phyloP scores from a whole-genome alignment of 1,139 yeast species.

The Diutina scorzettiae region DNA sequence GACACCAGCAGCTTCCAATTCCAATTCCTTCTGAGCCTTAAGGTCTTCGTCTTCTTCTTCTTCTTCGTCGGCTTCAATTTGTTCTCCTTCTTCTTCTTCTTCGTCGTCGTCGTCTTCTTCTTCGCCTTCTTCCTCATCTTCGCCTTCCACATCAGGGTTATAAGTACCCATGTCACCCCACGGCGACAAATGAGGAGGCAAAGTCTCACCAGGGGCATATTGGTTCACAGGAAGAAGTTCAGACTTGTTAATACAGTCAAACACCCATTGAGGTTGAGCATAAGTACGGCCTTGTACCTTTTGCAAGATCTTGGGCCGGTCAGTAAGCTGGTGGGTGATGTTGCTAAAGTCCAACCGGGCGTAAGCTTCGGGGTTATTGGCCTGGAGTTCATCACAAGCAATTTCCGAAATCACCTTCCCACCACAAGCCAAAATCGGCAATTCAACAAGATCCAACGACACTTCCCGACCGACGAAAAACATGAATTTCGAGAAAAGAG shows the following conservation, averaged over 20 bases:
- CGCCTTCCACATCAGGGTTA: slow-evolving; percentile 55
- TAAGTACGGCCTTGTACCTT: slow-evolving; percentile 89
- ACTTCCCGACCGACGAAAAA: slow-evolving; percentile 94
- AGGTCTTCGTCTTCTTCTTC: slow-evolving; percentile 50
- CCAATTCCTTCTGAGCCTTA: slow-evolving; percentile 72
- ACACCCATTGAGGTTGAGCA: slow-evolving; percentile 96
- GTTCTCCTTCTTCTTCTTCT: slow-evolving; percentile 29
- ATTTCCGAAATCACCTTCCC: slow-evolving; percentile 82
- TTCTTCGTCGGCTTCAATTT: slow-evolving; percentile 17
- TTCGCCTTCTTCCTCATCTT: slow-evolving; percentile 17
- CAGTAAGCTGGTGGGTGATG: slow-evolving; percentile 89
- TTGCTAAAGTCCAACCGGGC: slow-evolving; percentile 46
- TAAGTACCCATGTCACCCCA: slow-evolving; percentile 96
- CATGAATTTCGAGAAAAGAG: slow-evolving; percentile 60
- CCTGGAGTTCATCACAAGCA: slow-evolving; percentile 62
- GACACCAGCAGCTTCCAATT: slow-evolving; percentile 82
- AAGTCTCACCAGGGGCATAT: slow-evolving; percentile 87
- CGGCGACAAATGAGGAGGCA: slow-evolving; percentile 96
- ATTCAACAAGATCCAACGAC: slow-evolving; percentile 82
- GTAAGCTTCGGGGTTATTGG: slow-evolving; percentile 27
- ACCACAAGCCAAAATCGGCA: slow-evolving; percentile 77
- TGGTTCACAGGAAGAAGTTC: slow-evolving; percentile 62
- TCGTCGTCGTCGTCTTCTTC: slow-evolving; percentile 14
- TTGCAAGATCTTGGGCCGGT: slow-evolving; percentile 69
- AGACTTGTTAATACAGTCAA: slow-evolving; percentile 79